phyloP scores from a whole-genome alignment of 495 filamentous ascomycete genomes.

The Thermothielavioides terrestris region DNA sequence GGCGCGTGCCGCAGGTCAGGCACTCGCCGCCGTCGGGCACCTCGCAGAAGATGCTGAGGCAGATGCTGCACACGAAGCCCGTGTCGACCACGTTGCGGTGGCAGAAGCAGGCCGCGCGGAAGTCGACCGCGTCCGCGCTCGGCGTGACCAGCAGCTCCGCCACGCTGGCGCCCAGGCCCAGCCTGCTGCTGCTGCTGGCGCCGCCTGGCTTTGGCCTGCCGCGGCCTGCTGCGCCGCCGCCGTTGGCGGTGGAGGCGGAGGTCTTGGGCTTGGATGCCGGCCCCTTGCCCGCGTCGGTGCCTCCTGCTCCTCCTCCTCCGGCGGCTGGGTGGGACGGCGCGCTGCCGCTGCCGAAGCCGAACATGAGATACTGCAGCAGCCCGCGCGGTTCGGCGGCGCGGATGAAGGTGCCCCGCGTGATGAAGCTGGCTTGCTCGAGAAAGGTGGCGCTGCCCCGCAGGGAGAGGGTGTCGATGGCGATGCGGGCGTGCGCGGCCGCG shows the following conservation, averaged over 20 bases:
- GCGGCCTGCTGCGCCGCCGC: conserved; percentile 14
- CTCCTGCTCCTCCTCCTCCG: background rate
- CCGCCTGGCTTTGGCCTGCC: conserved; percentile 39
- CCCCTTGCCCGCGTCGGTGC: background rate
- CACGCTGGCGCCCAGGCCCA: conserved; percentile 11
- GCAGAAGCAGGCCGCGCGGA: conserved; percentile 94
- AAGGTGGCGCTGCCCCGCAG: conserved; percentile 78
- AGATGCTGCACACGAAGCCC: conserved; percentile 92
- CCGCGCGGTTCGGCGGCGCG: conserved; percentile 52
- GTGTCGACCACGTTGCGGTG: conserved; percentile 85
- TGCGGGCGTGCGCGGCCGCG: conserved; percentile 73
- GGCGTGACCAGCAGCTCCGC: conserved; percentile 55
- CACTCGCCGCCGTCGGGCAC: conserved; percentile 54
- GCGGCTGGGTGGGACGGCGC: conserved; percentile 12
- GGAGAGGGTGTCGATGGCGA: conserved; percentile 86
- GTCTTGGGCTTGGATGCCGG: background rate
- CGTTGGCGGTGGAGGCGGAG: conserved; percentile 43
- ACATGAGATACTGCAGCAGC: conserved; percentile 86
- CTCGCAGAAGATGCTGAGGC: conserved; percentile 64
- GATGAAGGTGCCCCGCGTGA: conserved; percentile 83
- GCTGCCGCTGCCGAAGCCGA: conserved; percentile 59
- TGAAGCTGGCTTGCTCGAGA: conserved; percentile 86
- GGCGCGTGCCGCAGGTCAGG: conserved; percentile 80
- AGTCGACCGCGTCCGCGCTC: conserved; percentile 82
- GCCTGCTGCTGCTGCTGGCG: background rate